phyloP scores from a whole-genome alignment of 768 basidiomycete genomes.

The Russula compacta region DNA sequence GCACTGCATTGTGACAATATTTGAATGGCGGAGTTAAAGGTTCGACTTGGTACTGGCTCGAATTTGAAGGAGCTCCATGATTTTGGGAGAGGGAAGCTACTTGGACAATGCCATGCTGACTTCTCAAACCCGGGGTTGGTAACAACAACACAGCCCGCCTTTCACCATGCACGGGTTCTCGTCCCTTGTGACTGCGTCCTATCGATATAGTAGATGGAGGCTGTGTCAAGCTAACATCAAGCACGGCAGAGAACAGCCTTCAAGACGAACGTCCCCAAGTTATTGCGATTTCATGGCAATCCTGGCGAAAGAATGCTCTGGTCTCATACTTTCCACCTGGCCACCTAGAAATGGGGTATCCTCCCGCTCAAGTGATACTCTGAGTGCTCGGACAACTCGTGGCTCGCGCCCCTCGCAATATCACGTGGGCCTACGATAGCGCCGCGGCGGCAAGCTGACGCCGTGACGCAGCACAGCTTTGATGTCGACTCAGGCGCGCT shows the following conservation, averaged over 20 bases:
- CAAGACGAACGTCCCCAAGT: neutral
- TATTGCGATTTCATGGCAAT: neutral
- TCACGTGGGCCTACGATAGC: too few species aligned
- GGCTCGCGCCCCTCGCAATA: too few species aligned
- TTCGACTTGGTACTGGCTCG: neutral
- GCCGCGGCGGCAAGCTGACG: neutral
- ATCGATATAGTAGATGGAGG: neutral
- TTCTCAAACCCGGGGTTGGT: neutral
- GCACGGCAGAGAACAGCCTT: slow-evolving; percentile 11
- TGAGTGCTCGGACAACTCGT: neutral
- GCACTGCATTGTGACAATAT: neutral
- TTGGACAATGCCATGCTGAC: neutral
- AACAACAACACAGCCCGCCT: neutral
- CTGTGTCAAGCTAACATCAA: neutral
- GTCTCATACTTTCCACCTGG: neutral
- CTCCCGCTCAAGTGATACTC: neutral
- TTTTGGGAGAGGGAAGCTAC: neutral
- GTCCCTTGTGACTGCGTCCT: neutral
- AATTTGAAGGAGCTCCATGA: neutral
- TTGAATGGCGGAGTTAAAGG: neutral
- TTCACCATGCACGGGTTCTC: neutral
- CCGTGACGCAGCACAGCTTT: neutral
- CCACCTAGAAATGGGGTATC: neutral
- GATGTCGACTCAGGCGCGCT: neutral
- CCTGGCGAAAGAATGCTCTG: neutral